Conservation (phyloP, 495 filamentous ascomycete species). For the Penicillium canariense region DNA sequence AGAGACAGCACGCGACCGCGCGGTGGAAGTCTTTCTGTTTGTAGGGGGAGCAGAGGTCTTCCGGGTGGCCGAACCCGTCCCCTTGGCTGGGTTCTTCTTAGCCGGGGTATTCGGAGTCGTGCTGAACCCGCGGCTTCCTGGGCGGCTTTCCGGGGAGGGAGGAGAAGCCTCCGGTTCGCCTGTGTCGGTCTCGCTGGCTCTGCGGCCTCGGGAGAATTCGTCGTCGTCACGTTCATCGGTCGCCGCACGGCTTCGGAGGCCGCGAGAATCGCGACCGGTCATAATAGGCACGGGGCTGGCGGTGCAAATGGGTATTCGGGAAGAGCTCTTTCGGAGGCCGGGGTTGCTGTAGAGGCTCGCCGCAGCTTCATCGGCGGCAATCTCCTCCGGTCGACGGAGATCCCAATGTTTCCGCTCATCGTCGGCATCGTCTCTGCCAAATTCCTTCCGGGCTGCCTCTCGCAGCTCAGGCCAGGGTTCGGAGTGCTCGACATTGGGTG, state of each 20-base stretch:
- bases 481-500: constrained; percentile 31
- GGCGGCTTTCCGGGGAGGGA: constrained; percentile 42
- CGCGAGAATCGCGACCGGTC: constrained; percentile 66
- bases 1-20: constrained; percentile 38
- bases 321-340: constrained; percentile 52
- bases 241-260: constrained; percentile 57
- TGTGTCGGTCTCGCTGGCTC: constrained; percentile 69
- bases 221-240: constrained; percentile 53
- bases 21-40: constrained; percentile 35
- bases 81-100: constrained; percentile 44
- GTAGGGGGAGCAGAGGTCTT: constrained; percentile 43
- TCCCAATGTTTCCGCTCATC: constrained; percentile 58
- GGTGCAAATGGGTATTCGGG: constrained; percentile 81
- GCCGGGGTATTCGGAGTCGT: constrained; percentile 30
- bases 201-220: constrained; percentile 59
- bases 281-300: constrained; percentile 75
- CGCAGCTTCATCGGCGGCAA: constrained; percentile 59
- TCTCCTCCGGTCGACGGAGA: constrained; percentile 76
- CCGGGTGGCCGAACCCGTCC: constrained; percentile 37
- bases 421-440: constrained; percentile 31
- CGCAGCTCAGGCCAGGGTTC: constrained; percentile 41
- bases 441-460: constrained; percentile 41
- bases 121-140: constrained; percentile 40
- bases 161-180: constrained; percentile 53
- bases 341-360: constrained; percentile 43